A percentile compares a stretch with the other conserved stretches of the same genome.
phyloP scores from a whole-genome alignment of 2,329 filamentous ascomycete genomes.

The Colletotrichum salicis region DNA sequence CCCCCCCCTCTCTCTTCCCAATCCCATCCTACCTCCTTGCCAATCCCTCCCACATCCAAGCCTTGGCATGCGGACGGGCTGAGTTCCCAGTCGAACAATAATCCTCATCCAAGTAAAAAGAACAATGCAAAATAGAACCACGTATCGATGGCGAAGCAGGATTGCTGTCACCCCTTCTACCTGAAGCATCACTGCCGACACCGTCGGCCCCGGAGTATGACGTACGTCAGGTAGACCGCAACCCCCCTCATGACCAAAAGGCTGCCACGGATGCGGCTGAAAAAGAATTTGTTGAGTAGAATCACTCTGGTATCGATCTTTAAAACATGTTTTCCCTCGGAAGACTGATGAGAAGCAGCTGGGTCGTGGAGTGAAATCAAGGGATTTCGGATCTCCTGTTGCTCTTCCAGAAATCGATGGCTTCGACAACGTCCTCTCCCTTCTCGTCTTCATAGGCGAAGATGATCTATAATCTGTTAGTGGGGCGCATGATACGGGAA shows the following conservation, averaged over 20 bases:
- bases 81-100: conserved; percentile 12
- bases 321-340: conserved; percentile 30
- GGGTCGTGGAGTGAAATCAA: conserved; percentile 26
- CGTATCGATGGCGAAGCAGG: conserved; percentile 9
- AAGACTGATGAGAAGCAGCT: conserved; percentile 33
- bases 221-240: background rate
- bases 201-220: conserved; percentile 1
- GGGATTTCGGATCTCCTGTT: conserved; percentile 61
- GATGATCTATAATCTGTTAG: conserved; percentile 74
- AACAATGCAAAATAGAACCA: conserved; percentile 29
- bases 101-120: conserved; percentile 29
- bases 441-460: conserved; percentile 97
- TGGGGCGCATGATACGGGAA: background rate
- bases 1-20: background rate
- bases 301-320: conserved; percentile 35
- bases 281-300: conserved; percentile 31
- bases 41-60: background rate
- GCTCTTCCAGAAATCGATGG: conserved; percentile 94
- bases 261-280: conserved; percentile 10
- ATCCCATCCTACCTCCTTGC: background rate
- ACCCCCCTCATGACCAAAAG: conserved; percentile 1
- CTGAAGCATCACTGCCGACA: conserved; percentile 16
- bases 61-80: background rate
- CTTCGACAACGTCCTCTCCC: conserved; percentile 92
- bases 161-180: conserved; percentile 8